These are phyloP conservation scores for Populus tremula DNA, from an alignment of 345 rosid species.

Conservation along the genomic window DNA sequence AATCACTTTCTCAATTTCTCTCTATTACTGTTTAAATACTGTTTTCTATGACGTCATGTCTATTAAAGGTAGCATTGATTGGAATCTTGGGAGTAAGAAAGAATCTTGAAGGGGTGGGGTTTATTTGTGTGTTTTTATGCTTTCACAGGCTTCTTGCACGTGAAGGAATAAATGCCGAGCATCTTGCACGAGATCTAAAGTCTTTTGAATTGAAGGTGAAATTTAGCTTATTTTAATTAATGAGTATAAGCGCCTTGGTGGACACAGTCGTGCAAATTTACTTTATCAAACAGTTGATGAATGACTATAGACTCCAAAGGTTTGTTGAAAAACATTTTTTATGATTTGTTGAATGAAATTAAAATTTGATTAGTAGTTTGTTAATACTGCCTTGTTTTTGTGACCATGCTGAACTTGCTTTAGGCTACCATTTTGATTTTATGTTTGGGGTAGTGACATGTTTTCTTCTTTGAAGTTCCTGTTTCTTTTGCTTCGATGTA, in stretches of 20 bases:
- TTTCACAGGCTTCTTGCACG: constrained; percentile 81
- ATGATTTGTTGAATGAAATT: background rate
- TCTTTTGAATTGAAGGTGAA: constrained; percentile 92
- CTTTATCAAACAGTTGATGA: background rate
- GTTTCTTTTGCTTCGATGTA: background rate
- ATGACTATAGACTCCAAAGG: background rate
- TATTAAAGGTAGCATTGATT: background rate
- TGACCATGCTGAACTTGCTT: constrained; percentile 13
- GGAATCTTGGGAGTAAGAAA: background rate
- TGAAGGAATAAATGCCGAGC: constrained; percentile 97
- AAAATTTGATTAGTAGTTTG: background rate
- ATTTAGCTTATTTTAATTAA: background rate
- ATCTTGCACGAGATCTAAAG: constrained; percentile 90
- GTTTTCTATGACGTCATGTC: constrained; percentile 1
- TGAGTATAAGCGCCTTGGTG: background rate
- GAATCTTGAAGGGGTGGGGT: background rate
- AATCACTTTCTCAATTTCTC: background rate
- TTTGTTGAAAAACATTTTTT: background rate
- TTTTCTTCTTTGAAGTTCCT: background rate
- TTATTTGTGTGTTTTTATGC: constrained; percentile 1
- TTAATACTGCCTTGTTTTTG: background rate
- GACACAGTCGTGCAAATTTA: constrained; percentile 7
- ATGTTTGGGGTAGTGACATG: background rate
- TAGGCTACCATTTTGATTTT: background rate
- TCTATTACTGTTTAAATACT: background rate